phyloP scores from a whole-genome alignment of 2,329 filamentous ascomycete species.

The Cercospora berteroae region DNA sequence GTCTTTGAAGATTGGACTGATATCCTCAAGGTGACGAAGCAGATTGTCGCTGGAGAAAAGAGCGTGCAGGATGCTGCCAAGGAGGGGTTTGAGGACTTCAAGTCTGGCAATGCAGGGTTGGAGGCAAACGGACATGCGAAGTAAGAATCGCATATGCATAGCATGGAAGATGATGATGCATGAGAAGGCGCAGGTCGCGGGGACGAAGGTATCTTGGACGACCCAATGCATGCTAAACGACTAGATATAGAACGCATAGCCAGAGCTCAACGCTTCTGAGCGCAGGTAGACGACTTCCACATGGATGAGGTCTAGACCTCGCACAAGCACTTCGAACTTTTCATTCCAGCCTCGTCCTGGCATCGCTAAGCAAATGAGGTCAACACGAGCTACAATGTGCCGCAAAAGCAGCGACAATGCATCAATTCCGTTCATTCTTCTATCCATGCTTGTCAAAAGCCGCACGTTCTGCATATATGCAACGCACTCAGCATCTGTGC shows the following conservation, averaged over 20 bases:
- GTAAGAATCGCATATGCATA: neutral
- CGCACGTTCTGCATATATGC: neutral
- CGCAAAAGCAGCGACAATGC: neutral
- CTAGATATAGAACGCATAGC: neutral
- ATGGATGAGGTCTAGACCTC: neutral
- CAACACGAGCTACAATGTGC: too few species aligned
- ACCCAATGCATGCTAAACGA: neutral
- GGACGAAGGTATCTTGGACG: neutral
- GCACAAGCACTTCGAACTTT: neutral
- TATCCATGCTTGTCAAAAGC: neutral
- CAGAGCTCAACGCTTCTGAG: neutral
- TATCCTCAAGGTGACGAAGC: slow-evolving; percentile 73
- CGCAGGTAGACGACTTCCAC: neutral
- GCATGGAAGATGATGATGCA: neutral
- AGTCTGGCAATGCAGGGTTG: slow-evolving; percentile 45
- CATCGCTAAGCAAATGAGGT: neutral
- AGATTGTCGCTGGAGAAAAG: slow-evolving; percentile 70
- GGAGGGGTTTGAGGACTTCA: slow-evolving; percentile 49
- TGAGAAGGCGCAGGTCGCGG: neutral
- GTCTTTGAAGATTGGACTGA: slow-evolving; percentile 81
- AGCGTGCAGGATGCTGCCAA: slow-evolving; percentile 68
- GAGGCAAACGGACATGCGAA: slow-evolving; percentile 9
- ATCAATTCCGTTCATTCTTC: neutral
- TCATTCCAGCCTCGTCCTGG: neutral
- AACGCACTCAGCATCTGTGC: neutral